Percentiles rank a stretch among this genome's conserved stretches.
Evolutionary conservation across 1,284 basidiomycete species (phyloP).

Genomic region (Trichosporon sp.): DNA sequence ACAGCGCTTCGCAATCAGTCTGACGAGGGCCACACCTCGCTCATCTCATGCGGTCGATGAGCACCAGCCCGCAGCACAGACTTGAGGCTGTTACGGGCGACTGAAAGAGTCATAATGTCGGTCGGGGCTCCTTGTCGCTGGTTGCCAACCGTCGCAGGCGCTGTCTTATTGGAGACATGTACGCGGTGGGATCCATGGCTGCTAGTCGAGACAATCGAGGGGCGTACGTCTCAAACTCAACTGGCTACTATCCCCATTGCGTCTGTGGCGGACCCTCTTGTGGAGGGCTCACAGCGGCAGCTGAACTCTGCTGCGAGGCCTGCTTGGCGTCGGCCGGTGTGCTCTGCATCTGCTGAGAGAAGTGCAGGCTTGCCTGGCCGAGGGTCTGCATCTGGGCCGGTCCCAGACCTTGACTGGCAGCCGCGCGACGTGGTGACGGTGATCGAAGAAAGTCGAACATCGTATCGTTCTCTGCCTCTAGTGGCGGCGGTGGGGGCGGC

Average conservation of each 20-base stretch:
- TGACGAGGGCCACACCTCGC: no score
- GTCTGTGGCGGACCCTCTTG: not conserved
- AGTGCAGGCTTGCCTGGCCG: not conserved
- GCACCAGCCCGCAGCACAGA: no score
- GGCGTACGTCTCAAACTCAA: no score
- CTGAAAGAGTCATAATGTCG: no score
- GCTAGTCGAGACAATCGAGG: no score
- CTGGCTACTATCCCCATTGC: not conserved
- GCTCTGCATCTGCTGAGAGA: conserved; percentile 3
- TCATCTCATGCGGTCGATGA: no score
- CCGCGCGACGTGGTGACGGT: not conserved
- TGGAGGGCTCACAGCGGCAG: not conserved
- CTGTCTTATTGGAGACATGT: no score
- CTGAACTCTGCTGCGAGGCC: not conserved
- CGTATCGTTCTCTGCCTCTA: not conserved
- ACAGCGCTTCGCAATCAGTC: no score
- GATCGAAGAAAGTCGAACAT: conserved; percentile 1
- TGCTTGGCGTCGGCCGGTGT: not conserved
- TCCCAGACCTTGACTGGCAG: not conserved
- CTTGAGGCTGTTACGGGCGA: no score
- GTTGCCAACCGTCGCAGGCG: no score
- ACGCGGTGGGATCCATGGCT: no score
- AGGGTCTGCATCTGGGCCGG: not conserved
- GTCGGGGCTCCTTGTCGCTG: no score
- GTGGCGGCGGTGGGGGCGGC: not conserved